Base-by-base conservation (phyloP, 805 yeast genomes). In the Saturnispora mendoncae region DNA sequence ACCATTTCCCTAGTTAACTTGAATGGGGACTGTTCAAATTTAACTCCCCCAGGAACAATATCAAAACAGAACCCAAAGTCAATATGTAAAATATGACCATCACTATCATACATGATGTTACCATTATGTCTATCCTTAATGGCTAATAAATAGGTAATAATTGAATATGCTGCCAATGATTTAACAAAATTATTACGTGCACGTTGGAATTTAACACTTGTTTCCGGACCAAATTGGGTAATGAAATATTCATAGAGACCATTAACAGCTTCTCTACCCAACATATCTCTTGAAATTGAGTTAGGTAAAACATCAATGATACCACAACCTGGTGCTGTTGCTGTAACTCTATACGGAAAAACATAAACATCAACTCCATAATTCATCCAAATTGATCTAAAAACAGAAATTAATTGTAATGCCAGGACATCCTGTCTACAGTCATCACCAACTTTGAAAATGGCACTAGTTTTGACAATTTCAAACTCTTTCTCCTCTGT, bases 241-340 rank as follows among this genome's bases (percentile, higher is more conserved):
- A 78, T 76, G 63, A 81, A 92, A 64, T 90, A 92, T 56, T 90
- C 96, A 57, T 85, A 87, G 42, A 92, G 68, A 2, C 97, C 98
- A 61, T 92, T 92, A 21, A 92, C 98, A 1, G 98, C 98, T 57
- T 92, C 99, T 55, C 99, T 76, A 32, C 99, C 99, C 39, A 92
- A 71, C 97, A 92, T 90, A 64, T 92, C 99, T 65, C 99, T 78
- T 33, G 96, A 86, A 21, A 86, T 80, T 5, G 97, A 82, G 57
- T 90, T 84, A 26, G 98, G 98, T 50, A 92, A 71, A 25, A 94
- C 98, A 59, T 94, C 99, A 65, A 92, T 92, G 33, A 92, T 94
- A 62, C 99, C 99, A 67, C 97, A 88, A 0, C 99, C 98, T 1
- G 98, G 97, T 2, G 95, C 96, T 8, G 99, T 92, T 1, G 99